Percentiles rank a stretch among this genome's conserved stretches.
phyloP scores from a whole-genome alignment of 495 filamentous ascomycete species.

The Neurospora pannonica region DNA sequence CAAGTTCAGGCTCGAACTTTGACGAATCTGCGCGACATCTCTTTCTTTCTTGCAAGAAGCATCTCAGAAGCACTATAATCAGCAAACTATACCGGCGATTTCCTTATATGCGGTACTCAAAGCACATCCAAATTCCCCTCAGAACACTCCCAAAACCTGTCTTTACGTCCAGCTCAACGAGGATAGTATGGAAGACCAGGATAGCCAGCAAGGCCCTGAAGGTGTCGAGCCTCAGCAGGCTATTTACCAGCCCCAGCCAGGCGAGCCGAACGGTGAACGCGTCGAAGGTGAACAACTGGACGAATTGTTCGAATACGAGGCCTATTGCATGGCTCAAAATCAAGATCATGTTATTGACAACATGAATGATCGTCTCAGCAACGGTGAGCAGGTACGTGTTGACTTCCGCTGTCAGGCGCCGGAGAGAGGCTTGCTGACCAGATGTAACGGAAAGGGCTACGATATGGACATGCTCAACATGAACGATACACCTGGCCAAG shows the following conservation, averaged over 20 bases:
- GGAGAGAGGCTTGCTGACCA: neutral
- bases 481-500: neutral
- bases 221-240: neutral
- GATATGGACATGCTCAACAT: neutral
- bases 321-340: neutral
- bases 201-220: neutral
- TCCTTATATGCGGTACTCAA: neutral
- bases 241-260: neutral
- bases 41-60: neutral
- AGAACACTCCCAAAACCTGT: neutral
- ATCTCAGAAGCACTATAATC: neutral
- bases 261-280: neutral
- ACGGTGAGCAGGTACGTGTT: neutral
- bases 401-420: neutral
- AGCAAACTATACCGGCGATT: neutral
- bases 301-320: neutral
- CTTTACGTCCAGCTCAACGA: neutral
- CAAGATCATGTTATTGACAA: neutral
- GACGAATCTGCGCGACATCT: neutral
- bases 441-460: neutral
- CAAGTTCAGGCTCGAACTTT: neutral
- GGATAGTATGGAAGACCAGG: neutral
- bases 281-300: neutral
- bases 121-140: neutral
- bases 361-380: neutral